A percentile compares a stretch with the other conserved stretches of the same genome.
These are phyloP conservation scores for Epithemia pelagica DNA, from an alignment of 108 stramenopile species.

Conservation along the genomic window DNA sequence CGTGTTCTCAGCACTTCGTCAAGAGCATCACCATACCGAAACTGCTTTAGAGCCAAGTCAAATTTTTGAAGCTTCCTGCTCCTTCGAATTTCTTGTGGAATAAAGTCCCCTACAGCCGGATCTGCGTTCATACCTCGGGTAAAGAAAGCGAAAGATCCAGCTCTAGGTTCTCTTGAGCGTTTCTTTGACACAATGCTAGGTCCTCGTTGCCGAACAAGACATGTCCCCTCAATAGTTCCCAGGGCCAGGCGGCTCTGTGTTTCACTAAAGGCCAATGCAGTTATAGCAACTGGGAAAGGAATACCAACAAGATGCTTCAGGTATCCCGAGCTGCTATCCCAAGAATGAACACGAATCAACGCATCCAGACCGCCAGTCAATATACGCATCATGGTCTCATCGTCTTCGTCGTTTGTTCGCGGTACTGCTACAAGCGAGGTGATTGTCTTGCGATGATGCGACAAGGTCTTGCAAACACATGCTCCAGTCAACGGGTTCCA, in stretches of 20 bases:
- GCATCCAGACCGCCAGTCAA: conserved; percentile 72
- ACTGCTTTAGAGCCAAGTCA: conserved; percentile 69
- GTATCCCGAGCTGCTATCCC: conserved; percentile 31
- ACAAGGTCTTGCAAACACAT: conserved; percentile 42
- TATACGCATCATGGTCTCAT: conserved; percentile 26
- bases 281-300: conserved; percentile 37
- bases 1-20: conserved; percentile 71
- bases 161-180: conserved; percentile 52
- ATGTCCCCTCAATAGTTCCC: conserved; percentile 58
- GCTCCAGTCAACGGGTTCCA: conserved; percentile 70
- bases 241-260: conserved; percentile 56
- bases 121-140: conserved; percentile 61
- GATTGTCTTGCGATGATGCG: conserved; percentile 81
- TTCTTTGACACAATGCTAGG: conserved; percentile 28
- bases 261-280: conserved; percentile 44
- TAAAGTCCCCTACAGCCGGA: conserved; percentile 30
- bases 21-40: conserved; percentile 86
- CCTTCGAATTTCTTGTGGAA: conserved; percentile 27
- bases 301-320: conserved; percentile 63
- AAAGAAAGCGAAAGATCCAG: conserved; percentile 75
- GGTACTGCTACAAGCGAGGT: conserved; percentile 34
- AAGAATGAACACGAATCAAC: conserved; percentile 63
- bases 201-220: conserved; percentile 49
- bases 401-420: neutral
- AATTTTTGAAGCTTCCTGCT: conserved; percentile 61